Conservation (phyloP, 345 rosid genomes). For the Nasturtium officinale region DNA sequence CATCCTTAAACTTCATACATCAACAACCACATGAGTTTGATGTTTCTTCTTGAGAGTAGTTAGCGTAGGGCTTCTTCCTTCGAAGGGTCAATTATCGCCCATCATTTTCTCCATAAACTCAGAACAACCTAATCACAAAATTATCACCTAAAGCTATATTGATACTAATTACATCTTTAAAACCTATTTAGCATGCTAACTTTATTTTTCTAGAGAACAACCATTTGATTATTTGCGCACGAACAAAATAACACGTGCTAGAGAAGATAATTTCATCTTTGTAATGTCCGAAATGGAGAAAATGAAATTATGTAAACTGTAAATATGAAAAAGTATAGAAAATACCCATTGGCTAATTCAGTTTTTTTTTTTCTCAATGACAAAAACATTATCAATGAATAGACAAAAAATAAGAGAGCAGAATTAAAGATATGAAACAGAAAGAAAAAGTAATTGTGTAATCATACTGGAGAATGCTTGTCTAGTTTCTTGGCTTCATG, state of each 20-base stretch:
- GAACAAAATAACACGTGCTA: background rate
- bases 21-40: background rate
- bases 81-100: background rate
- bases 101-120: background rate
- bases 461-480: conserved; percentile 71
- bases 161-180: background rate
- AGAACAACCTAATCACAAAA: background rate
- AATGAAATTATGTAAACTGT: background rate
- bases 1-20: background rate
- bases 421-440: background rate
- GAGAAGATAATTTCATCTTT: background rate
- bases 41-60: background rate
- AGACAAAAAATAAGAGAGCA: background rate
- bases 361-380: conserved; percentile 13
- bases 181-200: background rate
- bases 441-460: conserved; percentile 8
- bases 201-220: background rate
- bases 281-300: background rate
- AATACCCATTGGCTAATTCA: conserved; percentile 9
- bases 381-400: conserved; percentile 40
- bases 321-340: background rate
- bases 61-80: background rate
- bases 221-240: background rate
- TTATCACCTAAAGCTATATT: background rate
- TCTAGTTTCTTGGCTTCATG: conserved; percentile 70